Percentiles rank a stretch among this genome's conserved stretches.
phyloP scores from a whole-genome alignment of 1,284 basidiomycete species.

The Melanopsichium pennsylvanicum region DNA sequence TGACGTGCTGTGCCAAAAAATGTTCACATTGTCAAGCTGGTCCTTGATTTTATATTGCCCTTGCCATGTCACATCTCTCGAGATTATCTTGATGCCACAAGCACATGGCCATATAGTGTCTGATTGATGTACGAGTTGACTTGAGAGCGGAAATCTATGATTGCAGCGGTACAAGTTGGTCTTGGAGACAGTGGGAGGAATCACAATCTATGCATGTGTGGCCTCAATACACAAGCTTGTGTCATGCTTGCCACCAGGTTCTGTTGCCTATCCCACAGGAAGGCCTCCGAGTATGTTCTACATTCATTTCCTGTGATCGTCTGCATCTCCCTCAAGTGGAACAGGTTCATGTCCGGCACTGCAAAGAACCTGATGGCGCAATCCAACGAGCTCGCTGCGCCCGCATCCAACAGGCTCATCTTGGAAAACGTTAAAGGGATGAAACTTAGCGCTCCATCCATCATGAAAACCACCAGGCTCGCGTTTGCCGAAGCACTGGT shows the following conservation, averaged over 20 bases:
- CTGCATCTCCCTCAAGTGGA: conserved; percentile 49
- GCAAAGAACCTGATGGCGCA: conserved; percentile 56
- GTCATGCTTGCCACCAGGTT: conserved; percentile 42
- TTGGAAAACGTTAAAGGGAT: conserved; percentile 56
- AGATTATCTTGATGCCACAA: too few species aligned
- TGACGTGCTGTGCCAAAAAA: too few species aligned
- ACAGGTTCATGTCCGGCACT: conserved; percentile 46
- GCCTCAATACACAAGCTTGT: conserved; percentile 46
- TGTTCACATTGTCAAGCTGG: too few species aligned
- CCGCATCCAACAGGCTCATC: conserved; percentile 34
- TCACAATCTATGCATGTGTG: conserved; percentile 13
- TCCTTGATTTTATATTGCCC: too few species aligned
- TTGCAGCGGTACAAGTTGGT: too few species aligned
- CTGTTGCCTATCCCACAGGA: conserved; percentile 34
- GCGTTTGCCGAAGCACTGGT: conserved; percentile 24
- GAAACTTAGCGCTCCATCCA: conserved; percentile 59
- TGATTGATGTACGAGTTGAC: too few species aligned
- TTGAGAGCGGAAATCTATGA: too few species aligned
- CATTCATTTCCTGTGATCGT: conserved; percentile 40
- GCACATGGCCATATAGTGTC: too few species aligned
- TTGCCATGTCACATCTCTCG: too few species aligned
- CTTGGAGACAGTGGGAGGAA: too few species aligned
- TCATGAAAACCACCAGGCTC: conserved; percentile 27
- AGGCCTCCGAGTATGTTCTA: conserved; percentile 48
- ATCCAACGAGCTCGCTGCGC: conserved; percentile 52